Conservation (phyloP, 441 rosid species). For the Eruca vesicaria region DNA sequence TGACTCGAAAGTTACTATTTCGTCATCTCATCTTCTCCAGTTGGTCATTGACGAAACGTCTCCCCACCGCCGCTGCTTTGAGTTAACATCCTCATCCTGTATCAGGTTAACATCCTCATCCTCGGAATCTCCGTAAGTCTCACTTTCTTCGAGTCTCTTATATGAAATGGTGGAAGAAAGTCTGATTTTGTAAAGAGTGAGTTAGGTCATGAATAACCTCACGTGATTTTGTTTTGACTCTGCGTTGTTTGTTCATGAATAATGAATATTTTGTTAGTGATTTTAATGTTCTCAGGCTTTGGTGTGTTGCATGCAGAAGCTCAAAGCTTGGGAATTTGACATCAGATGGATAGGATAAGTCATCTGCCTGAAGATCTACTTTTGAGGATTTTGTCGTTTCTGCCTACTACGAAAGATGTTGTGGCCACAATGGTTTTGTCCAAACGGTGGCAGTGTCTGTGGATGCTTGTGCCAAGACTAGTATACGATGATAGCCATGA, state of each 20-base stretch:
- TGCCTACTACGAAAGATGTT: background rate
- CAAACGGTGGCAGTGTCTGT: background rate
- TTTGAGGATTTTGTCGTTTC: background rate
- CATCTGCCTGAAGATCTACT: background rate
- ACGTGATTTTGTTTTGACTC: background rate
- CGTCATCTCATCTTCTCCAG: too few species aligned
- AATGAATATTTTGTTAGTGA: background rate
- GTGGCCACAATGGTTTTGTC: constrained; percentile 17
- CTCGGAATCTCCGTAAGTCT: too few species aligned
- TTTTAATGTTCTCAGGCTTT: background rate
- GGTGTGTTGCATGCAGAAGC: background rate
- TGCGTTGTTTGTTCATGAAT: background rate
- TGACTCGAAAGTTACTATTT: too few species aligned
- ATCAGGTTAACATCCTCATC: too few species aligned
- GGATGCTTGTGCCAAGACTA: background rate
- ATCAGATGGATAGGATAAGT: constrained; percentile 9
- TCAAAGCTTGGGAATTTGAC: too few species aligned
- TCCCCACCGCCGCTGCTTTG: too few species aligned
- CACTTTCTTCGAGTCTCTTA: too few species aligned
- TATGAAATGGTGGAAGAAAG: too few species aligned
- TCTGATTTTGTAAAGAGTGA: background rate
- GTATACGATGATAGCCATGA: background rate
- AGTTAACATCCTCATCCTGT: too few species aligned
- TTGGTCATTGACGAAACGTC: too few species aligned
- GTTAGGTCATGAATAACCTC: background rate